These are phyloP conservation scores for Mucor sp. DNA, from an alignment of 371 early-diverging fungal genomes.

Conservation along the genomic window DNA sequence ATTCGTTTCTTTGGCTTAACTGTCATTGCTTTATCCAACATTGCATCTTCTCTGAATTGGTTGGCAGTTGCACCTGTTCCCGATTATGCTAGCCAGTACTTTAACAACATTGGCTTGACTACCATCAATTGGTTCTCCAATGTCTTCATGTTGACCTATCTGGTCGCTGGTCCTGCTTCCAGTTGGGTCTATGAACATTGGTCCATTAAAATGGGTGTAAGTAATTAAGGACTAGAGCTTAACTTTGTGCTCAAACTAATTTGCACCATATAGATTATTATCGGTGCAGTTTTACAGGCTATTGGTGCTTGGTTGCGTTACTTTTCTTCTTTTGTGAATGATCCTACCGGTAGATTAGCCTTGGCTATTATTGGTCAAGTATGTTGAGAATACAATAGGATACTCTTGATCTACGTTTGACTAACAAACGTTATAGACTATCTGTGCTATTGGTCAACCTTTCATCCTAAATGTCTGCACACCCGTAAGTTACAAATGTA, in stretches of 20 bases:
- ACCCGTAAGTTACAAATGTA: slow-evolving; percentile 31
- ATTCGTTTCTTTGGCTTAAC: slow-evolving; percentile 48
- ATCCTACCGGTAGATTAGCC: slow-evolving; percentile 29
- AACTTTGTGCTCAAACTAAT: background rate
- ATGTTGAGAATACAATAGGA: background rate
- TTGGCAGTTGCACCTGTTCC: slow-evolving; percentile 46
- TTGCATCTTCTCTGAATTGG: slow-evolving; percentile 49
- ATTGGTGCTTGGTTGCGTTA: slow-evolving; percentile 51
- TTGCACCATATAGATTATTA: slow-evolving; percentile 27
- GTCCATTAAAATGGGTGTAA: slow-evolving; percentile 52
- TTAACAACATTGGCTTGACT: slow-evolving; percentile 27
- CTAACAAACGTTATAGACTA: slow-evolving; percentile 13
- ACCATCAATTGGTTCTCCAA: slow-evolving; percentile 53
- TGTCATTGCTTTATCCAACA: slow-evolving; percentile 44
- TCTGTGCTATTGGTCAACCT: slow-evolving; percentile 51
- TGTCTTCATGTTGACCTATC: slow-evolving; percentile 53
- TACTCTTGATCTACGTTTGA: background rate
- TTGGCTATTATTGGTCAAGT: slow-evolving; percentile 49
- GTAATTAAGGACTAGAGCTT: background rate
- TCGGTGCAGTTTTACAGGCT: slow-evolving; percentile 38
- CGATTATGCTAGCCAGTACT: slow-evolving; percentile 31
- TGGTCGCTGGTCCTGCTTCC: slow-evolving; percentile 55
- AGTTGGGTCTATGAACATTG: slow-evolving; percentile 55
- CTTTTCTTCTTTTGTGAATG: slow-evolving; percentile 35
- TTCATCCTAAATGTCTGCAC: slow-evolving; percentile 48